A percentile compares a stretch with the other conserved stretches of the same genome.
Evolutionary conservation across 2,329 filamentous ascomycete species (phyloP).

Genomic region (Esteya vermicola): DNA sequence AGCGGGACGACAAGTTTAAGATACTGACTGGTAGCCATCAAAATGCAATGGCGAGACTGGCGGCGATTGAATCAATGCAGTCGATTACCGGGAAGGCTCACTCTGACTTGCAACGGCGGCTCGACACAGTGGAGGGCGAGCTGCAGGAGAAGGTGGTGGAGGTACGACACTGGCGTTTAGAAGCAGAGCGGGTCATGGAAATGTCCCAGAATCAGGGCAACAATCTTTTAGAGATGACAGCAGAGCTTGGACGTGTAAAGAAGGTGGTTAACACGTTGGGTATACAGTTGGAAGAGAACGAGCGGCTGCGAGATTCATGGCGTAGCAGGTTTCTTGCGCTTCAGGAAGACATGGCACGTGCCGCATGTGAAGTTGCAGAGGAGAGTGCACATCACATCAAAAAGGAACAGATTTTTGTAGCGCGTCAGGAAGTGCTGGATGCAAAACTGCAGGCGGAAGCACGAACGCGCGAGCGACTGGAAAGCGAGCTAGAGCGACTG

Average conservation of each 20-base stretch:
- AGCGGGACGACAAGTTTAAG: slow-evolving; percentile 54
- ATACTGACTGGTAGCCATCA: too few species aligned
- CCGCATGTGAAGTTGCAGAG: slow-evolving; percentile 64
- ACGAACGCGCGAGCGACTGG: slow-evolving; percentile 51
- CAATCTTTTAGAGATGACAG: slow-evolving; percentile 31
- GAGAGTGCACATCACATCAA: slow-evolving; percentile 70
- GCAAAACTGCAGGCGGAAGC: slow-evolving; percentile 62
- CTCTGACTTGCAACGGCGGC: slow-evolving; percentile 39
- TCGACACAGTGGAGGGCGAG: slow-evolving; percentile 38
- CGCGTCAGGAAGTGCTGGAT: slow-evolving; percentile 67
- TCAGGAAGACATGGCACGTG: slow-evolving; percentile 73
- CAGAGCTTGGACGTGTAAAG: slow-evolving; percentile 59
- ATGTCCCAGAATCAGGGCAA: slow-evolving; percentile 31
- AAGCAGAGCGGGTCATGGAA: slow-evolving; percentile 45
- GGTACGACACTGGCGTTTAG: slow-evolving; percentile 43
- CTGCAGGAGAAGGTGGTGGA: slow-evolving; percentile 42
- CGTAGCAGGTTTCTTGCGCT: slow-evolving; percentile 71
- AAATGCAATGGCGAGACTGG: slow-evolving; percentile 52
- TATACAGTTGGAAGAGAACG: slow-evolving; percentile 72
- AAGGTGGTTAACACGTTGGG: slow-evolving; percentile 60
- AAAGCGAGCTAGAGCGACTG: slow-evolving; percentile 51
- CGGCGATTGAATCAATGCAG: slow-evolving; percentile 57
- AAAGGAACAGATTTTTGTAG: slow-evolving; percentile 65
- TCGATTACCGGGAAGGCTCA: slow-evolving; percentile 38
- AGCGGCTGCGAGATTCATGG: slow-evolving; percentile 71